Conservation (phyloP, 495 filamentous ascomycete species). For the Penicillium atrosanguineum region DNA sequence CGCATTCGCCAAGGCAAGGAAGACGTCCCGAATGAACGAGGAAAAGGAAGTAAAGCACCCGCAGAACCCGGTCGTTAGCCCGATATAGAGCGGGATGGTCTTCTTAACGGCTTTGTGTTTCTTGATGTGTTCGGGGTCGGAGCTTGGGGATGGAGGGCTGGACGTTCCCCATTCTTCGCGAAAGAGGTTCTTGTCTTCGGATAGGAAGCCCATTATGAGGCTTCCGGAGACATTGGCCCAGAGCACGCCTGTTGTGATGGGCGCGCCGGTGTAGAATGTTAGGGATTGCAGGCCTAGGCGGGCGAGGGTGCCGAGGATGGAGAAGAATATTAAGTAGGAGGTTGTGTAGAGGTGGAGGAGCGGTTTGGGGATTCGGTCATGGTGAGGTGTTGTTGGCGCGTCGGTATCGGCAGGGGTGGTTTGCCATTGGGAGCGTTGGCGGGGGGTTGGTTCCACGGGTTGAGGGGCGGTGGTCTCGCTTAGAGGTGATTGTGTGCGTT, state of each 20-base stretch:
- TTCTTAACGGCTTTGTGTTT: slow-evolving; percentile 60
- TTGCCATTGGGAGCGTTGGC: slow-evolving; percentile 16
- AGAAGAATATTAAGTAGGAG: slow-evolving; percentile 83
- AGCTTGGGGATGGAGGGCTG: background rate
- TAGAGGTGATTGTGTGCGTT: slow-evolving; percentile 9
- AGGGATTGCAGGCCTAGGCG: slow-evolving; percentile 79
- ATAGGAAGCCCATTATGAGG: slow-evolving; percentile 80
- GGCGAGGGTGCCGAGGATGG: slow-evolving; percentile 81
- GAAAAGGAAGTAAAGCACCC: slow-evolving; percentile 92
- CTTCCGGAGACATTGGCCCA: slow-evolving; percentile 93
- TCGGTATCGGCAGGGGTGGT: slow-evolving; percentile 1
- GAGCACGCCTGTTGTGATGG: slow-evolving; percentile 68
- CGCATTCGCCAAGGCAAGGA: slow-evolving; percentile 79
- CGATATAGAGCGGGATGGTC: slow-evolving; percentile 85
- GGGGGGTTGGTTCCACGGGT: slow-evolving; percentile 9
- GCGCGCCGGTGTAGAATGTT: slow-evolving; percentile 76
- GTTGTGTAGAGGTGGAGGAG: slow-evolving; percentile 74
- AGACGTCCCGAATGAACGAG: slow-evolving; percentile 79
- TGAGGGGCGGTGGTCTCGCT: slow-evolving; percentile 14
- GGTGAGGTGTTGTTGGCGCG: slow-evolving; percentile 24
- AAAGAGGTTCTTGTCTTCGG: slow-evolving; percentile 78
- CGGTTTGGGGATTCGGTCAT: slow-evolving; percentile 52
- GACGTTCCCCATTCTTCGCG: slow-evolving; percentile 56
- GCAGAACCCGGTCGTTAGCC: slow-evolving; percentile 90
- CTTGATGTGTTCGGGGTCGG: slow-evolving; percentile 20